Evolutionary conservation across 2,329 filamentous ascomycete genomes (phyloP), one percentile per base, ranked within the genome.

Genomic region (Fusarium sp.): DNA sequence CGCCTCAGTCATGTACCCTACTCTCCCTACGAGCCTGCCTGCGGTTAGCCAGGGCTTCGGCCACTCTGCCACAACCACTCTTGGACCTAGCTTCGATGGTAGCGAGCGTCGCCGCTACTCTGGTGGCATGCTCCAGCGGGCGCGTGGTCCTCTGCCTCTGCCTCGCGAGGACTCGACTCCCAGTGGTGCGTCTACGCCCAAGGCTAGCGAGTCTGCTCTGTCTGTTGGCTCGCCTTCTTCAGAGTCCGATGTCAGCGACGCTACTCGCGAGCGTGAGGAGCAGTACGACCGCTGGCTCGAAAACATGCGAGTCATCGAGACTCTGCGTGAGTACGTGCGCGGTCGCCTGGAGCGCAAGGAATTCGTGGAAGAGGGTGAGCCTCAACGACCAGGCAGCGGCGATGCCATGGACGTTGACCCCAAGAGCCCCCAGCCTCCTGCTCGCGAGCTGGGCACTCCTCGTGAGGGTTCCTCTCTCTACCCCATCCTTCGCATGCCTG

Each of bases 1-100:
- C 6, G 77, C 81, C 24, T 85, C 85, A 6, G 85, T 86, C 70
- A 85, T 91, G 78, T 95, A 95, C 76, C 91, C 91, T 15, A 91
- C 82, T 64, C 84, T 95, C 29, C 77, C 77, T 3, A 76, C 76
- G 15, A 77, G 74, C 62, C 72, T 78, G 10, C 91, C 83, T 40
- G 85, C 90, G 41, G 88, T 91, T 47, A 88, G 85, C 56, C 84
- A 88, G 40, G 89, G 89, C 73, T 91, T 90, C 71, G 83, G 88
- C 28, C 88, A 90, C 64, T 85, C 87, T 4, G 86, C 88, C 34
- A 88, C 90, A 3, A 88, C 91, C 12, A 90, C 89, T 22, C 84
- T 94, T 13, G 91, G 89, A 2, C 84, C 87, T 12, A 88, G 79
- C 70, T 90, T 89, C 63, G 86, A 88, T 55, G 80, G 78, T 61